Base-by-base conservation (phyloP, 2,329 filamentous ascomycete species). In the Myriosclerotinia duriaeana region DNA sequence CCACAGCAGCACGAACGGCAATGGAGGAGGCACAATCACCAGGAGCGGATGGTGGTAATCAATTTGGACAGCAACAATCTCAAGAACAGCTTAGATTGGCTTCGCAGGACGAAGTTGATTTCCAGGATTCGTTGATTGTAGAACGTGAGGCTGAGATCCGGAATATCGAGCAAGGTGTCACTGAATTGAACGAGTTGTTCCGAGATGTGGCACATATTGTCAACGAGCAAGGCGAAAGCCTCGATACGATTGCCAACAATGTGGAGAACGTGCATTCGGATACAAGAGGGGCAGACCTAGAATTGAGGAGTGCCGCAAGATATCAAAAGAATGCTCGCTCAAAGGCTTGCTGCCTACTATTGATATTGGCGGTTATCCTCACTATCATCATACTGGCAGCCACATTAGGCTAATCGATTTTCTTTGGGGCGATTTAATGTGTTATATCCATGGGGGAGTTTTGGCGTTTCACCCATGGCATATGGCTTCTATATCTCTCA, bases 201-300 rank as follows among this genome's bases (percentile, higher is more conserved):
- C 86, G 93, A 70, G 94, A 99, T 80, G 93, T 99, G n/a, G 95
- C 94, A 56, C 93, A 97, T 78, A 97, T 99, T 78, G 93, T 99
- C 61, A 87, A 87, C 69, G 94, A 98, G 79, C 95, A 99, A 80
- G 95, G 95, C 61, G 91, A 92, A 73, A 87, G 91, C 78, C 82
- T 99, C 40, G 90, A 94, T 75, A 91, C 91, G 22, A 96, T 99
- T 74, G 88, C 88, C 69, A 89, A 92, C 72, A 97, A 97, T 73
- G 92, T 98, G 8, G 88, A 95, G 77, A 89, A 88, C 69, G 91
- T 93, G 55, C 85, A 89, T 69, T 87, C 89, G 67, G 89, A 96
- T 75, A 96, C 93, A 15, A 84, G 88, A 64, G 92, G 92, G 50
- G 96, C 94, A 53, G 92, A 97, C 77, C 79, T 88, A 66, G 94